Evolutionary conservation across 108 stramenopile genomes (phyloP), one percentile per base, ranked within the genome.

Genomic region (Cyclotella cryptica): DNA sequence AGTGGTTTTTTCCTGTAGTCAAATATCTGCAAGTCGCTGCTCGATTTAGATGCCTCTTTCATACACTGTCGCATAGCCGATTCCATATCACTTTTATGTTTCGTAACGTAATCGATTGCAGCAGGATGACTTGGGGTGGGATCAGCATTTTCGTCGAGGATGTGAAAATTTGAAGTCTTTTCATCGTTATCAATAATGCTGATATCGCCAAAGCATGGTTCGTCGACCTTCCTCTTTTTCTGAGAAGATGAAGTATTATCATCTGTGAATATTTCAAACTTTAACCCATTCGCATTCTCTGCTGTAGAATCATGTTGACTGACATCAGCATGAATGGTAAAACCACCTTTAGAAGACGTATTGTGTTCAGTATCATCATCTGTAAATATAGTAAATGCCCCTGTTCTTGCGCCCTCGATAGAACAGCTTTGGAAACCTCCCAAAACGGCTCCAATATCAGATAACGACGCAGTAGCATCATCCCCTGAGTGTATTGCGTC

Each of bases 241-340:
- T 73, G 58, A 24, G 47, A 4, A 24, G 72, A 72, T 27, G 41
- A 17, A 43, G 35, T 40, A 49, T 26, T 24, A 45, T 74, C 76
- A 28, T 84, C 83, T 0, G 78, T 75, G 49, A 84, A 84, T 46
- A 84, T 75, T 40, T 79, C 73, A 65, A 84, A 84, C 24, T 61
- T 68, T 57, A 79, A 67, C 15, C 73, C 53, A 54, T 54, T 65
- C 8, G 66, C 51, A 17, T 47, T 66, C 11, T n/a, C 27, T 40
- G 61, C 15, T 26, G 27, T 60, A 19, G 54, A 40, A 75, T 30
- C 21, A 3, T 3, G 3, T 4, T 41, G 10, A 65, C 14, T 30
- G 15, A 45, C 26, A 12, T 61, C 60, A 13, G 15, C 60, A 39
- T 61, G 60, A 61, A 61, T 61, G 35, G 60, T 30, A 35, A 61